Percentiles rank a stretch among this genome's conserved stretches.
phyloP scores from a whole-genome alignment of 164 flowering plant species.

The Piper longum region DNA sequence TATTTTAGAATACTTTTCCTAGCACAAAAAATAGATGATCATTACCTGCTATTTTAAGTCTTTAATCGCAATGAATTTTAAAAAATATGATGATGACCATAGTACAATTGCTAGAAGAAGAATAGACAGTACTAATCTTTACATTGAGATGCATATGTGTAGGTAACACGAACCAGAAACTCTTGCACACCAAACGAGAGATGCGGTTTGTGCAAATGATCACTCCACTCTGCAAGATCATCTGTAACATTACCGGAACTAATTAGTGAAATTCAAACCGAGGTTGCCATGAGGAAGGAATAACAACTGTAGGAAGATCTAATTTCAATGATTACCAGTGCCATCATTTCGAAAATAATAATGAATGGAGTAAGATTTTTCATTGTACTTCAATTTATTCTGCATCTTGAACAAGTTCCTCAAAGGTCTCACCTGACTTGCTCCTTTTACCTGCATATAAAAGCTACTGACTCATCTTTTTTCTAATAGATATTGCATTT shows the following conservation, averaged over 20 bases:
- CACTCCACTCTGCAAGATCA: constrained; percentile 44
- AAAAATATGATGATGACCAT: too few species aligned
- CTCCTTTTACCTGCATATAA: constrained; percentile 59
- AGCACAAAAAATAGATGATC: too few species aligned
- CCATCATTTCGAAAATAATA: constrained; percentile 46
- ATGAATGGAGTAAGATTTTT: constrained; percentile 72
- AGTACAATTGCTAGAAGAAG: neutral
- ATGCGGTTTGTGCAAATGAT: constrained; percentile 61
- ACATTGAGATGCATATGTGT: neutral
- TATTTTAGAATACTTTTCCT: too few species aligned
- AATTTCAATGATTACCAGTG: constrained; percentile 28
- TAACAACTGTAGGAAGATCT: neutral
- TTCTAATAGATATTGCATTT: too few species aligned
- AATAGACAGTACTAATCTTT: constrained; percentile 1
- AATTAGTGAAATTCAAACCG: constrained; percentile 1
- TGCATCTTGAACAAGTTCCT: constrained; percentile 52
- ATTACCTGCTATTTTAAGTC: too few species aligned
- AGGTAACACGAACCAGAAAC: constrained; percentile 52
- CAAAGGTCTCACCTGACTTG: constrained; percentile 31
- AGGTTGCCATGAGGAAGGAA: neutral
- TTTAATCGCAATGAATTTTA: too few species aligned
- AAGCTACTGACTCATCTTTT: neutral
- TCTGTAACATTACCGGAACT: constrained; percentile 25
- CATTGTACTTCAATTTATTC: constrained; percentile 49
- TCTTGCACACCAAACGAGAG: constrained; percentile 82